Conservation (phyloP, 2,329 filamentous ascomycete genomes). For the Pseudodiploospora longispora region DNA sequence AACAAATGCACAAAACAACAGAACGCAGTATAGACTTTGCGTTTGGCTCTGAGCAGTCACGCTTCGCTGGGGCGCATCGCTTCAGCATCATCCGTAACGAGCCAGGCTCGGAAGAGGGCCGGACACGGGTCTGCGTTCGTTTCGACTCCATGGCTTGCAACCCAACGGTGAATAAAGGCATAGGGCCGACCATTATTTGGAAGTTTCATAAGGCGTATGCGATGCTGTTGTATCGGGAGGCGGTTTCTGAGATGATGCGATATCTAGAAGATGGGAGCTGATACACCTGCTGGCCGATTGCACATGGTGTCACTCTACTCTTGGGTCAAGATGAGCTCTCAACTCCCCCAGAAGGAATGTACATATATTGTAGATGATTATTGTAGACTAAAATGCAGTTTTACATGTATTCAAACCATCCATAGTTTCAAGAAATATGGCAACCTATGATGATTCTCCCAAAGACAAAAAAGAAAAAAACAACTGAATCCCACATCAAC, state of each 20-base stretch:
- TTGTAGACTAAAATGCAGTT: too few relatives aligned
- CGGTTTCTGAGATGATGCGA: slow-evolving; percentile 12
- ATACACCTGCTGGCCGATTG: too few relatives aligned
- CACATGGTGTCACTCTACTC: too few relatives aligned
- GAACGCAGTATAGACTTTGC: slow-evolving; percentile 22
- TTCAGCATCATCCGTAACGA: slow-evolving; percentile 17
- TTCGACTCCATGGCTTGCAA: slow-evolving; percentile 19
- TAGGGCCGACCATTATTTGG: slow-evolving; percentile 9
- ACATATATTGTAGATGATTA: too few relatives aligned
- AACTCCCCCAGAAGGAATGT: too few relatives aligned
- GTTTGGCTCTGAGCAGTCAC: slow-evolving; percentile 17
- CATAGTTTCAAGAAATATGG: too few relatives aligned
- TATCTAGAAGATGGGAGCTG: too few relatives aligned
- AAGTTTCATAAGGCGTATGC: slow-evolving; percentile 18
- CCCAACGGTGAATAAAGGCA: slow-evolving; percentile 13
- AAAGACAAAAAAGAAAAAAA: too few relatives aligned
- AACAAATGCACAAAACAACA: neutral
- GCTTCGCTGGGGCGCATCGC: slow-evolving; percentile 22
- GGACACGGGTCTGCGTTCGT: slow-evolving; percentile 12
- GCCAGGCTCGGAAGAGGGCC: neutral
- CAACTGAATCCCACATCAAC: too few relatives aligned
- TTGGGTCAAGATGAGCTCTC: too few relatives aligned
- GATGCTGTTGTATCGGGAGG: slow-evolving; percentile 18
- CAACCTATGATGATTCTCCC: too few relatives aligned
- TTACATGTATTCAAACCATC: too few relatives aligned